Evolutionary conservation across 1,284 basidiomycete genomes (phyloP).

Genomic region (Tetrapyrgos nigripes): DNA sequence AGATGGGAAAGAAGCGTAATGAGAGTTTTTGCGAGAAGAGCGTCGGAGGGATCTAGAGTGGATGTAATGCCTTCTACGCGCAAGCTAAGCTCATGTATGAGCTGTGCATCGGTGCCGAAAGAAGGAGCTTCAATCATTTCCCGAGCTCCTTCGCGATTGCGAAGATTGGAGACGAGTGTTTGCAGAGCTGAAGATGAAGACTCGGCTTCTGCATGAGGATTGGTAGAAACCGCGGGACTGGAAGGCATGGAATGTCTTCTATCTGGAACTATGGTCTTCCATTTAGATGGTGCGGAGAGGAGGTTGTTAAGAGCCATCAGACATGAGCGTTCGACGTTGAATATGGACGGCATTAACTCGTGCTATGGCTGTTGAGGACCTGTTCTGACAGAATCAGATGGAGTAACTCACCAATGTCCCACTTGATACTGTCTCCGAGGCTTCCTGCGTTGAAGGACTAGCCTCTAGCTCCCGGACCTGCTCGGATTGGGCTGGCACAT

Average conservation of each 20-base stretch:
- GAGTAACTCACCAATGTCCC: slow-evolving; percentile 14
- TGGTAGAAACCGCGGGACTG: slow-evolving; percentile 39
- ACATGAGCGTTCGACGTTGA: slow-evolving; percentile 73
- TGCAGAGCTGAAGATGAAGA: slow-evolving; percentile 59
- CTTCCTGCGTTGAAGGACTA: slow-evolving; percentile 11
- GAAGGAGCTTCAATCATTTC: slow-evolving; percentile 53
- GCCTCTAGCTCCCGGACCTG: slow-evolving; percentile 11
- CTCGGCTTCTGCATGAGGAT: slow-evolving; percentile 35
- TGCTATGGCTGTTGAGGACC: slow-evolving; percentile 41
- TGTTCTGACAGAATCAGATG: neutral
- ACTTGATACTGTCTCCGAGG: slow-evolving; percentile 3
- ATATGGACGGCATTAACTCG: slow-evolving; percentile 72
- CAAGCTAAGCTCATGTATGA: slow-evolving; percentile 67
- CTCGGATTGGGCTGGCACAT: slow-evolving; percentile 4
- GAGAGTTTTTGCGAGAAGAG: slow-evolving; percentile 66
- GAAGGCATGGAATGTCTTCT: slow-evolving; percentile 69
- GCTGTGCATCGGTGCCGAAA: slow-evolving; percentile 50
- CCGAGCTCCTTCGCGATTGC: slow-evolving; percentile 47
- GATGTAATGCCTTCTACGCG: slow-evolving; percentile 57
- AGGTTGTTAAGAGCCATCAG: slow-evolving; percentile 75
- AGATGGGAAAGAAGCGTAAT: slow-evolving; percentile 72
- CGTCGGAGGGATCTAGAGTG: slow-evolving; percentile 55
- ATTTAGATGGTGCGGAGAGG: slow-evolving; percentile 58
- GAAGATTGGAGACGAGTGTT: slow-evolving; percentile 68
- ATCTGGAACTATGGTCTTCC: slow-evolving; percentile 67